These are phyloP conservation scores for Neonectria magnoliae DNA, from an alignment of 2,329 filamentous ascomycete genomes.

Conservation along the genomic window DNA sequence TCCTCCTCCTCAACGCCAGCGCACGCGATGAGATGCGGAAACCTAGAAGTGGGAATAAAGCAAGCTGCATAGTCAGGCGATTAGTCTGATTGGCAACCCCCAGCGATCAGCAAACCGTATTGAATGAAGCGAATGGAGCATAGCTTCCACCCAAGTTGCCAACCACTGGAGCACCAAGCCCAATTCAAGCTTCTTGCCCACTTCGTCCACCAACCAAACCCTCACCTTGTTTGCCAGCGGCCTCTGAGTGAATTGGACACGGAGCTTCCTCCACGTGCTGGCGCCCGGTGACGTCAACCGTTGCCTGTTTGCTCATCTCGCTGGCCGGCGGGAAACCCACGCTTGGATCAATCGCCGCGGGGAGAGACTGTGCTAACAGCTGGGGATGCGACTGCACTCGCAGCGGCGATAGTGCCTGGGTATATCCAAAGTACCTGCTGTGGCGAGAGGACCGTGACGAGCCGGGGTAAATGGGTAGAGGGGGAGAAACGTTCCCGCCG, in stretches of 20 bases:
- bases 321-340: constrained; percentile 1
- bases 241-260: not conserved
- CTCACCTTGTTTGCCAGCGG: not conserved
- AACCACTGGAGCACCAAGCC: not conserved
- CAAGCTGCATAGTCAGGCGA: not conserved
- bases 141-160: not conserved
- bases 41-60: constrained; percentile 2
- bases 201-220: constrained; percentile 6
- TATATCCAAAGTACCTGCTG: not conserved
- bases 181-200: not conserved
- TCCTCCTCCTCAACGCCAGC: not conserved
- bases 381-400: constrained; percentile 16
- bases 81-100: not conserved
- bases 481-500: not conserved
- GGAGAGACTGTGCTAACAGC: constrained; percentile 19
- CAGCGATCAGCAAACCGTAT: not conserved
- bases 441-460: not conserved
- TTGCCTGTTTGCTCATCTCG: constrained; percentile 9
- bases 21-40: not conserved
- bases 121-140: not conserved
- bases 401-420: constrained; percentile 21
- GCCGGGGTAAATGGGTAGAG: constrained; percentile 3
- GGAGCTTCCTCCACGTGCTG: constrained; percentile 12
- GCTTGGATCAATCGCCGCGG: not conserved
- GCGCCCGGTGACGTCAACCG: constrained; percentile 5